These are phyloP conservation scores for Sesbania bispinosa DNA, from an alignment of 306 rosid species.

Conservation along the genomic window DNA sequence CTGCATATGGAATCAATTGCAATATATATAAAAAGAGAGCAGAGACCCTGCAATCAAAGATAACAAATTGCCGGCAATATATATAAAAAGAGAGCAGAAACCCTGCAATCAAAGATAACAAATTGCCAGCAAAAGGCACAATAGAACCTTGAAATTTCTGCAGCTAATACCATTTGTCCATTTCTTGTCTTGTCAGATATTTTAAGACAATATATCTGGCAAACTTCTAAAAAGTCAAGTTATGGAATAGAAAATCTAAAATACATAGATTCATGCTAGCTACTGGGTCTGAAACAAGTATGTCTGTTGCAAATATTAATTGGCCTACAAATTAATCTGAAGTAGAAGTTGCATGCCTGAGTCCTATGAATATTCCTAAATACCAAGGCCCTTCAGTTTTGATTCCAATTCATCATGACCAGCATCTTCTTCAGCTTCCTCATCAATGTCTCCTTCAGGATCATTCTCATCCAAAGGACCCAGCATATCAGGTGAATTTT, in stretches of 20 bases:
- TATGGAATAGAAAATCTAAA: slow-evolving; percentile 25
- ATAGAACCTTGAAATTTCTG: not conserved
- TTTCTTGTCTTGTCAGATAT: slow-evolving; percentile 31
- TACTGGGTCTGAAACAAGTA: slow-evolving; percentile 22
- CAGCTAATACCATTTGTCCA: slow-evolving; percentile 18
- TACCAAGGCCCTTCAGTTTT: slow-evolving; percentile 61
- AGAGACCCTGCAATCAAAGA: slow-evolving; percentile 2
- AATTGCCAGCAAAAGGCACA: slow-evolving; percentile 6
- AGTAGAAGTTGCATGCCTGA: slow-evolving; percentile 10
- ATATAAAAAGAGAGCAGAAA: not conserved
- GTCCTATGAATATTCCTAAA: slow-evolving; percentile 48
- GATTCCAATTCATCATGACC: slow-evolving; percentile 67
- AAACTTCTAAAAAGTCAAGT: slow-evolving; percentile 12
- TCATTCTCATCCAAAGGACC: slow-evolving; percentile 88
- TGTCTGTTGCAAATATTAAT: slow-evolving; percentile 17
- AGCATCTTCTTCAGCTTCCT: slow-evolving; percentile 53
- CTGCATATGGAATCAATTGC: not conserved
- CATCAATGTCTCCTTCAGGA: slow-evolving; percentile 72
- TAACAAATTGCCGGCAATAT: not conserved
- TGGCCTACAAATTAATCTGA: slow-evolving; percentile 31
- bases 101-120: not conserved
- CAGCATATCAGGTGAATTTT: slow-evolving; percentile 51
- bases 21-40: not conserved
- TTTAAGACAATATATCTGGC: slow-evolving; percentile 22
- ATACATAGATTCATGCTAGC: slow-evolving; percentile 30